A percentile compares a stretch with the other conserved stretches of the same genome.
phyloP scores from a whole-genome alignment of 2,329 filamentous ascomycete genomes.

The Fusarium heterosporum region DNA sequence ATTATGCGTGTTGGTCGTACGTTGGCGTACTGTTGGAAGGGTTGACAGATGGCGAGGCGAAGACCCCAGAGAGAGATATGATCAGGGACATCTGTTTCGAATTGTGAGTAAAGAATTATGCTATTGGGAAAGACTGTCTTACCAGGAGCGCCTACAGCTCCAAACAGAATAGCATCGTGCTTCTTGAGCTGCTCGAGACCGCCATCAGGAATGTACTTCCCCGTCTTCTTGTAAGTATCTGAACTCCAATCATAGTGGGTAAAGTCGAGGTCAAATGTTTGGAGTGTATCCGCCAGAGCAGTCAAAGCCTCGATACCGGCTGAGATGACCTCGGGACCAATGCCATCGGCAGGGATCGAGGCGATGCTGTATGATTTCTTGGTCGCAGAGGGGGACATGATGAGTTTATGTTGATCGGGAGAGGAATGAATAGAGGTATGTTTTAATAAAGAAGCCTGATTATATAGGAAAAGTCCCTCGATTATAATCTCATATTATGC shows the following conservation, averaged over 20 bases:
- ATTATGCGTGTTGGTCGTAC: slow-evolving; percentile 73
- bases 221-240: slow-evolving; percentile 72
- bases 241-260: slow-evolving; percentile 75
- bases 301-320: slow-evolving; percentile 71
- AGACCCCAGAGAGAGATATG: slow-evolving; percentile 75
- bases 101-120: neutral
- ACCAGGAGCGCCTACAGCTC: slow-evolving; percentile 70
- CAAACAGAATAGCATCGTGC: slow-evolving; percentile 72
- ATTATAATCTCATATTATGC: slow-evolving; percentile 23
- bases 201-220: slow-evolving; percentile 62
- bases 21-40: slow-evolving; percentile 75
- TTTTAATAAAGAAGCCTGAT: neutral
- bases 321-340: slow-evolving; percentile 71
- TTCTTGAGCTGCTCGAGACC: slow-evolving; percentile 51
- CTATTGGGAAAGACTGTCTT: neutral
- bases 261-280: slow-evolving; percentile 71
- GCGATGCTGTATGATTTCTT: slow-evolving; percentile 63
- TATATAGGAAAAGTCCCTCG: neutral
- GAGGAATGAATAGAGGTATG: neutral
- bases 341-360: slow-evolving; percentile 72
- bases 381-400: slow-evolving; percentile 44
- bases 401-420: neutral
- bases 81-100: slow-evolving; percentile 67
- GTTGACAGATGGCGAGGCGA: slow-evolving; percentile 72
- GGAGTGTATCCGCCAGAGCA: slow-evolving; percentile 61